Conservation (phyloP, 441 rosid species). For the Brassica balearica region DNA sequence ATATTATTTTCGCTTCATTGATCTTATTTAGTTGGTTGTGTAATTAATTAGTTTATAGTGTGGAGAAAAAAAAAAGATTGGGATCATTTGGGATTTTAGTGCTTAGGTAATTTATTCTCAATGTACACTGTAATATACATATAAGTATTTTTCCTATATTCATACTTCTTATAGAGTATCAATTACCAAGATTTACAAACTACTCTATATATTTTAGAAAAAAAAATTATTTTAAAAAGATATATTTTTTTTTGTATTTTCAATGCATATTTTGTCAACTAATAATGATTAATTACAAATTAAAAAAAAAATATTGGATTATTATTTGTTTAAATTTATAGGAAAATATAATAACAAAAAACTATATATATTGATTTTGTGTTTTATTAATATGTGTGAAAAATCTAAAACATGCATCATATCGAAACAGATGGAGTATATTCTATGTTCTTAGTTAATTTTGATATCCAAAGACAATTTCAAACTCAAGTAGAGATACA, state of each 20-base stretch:
- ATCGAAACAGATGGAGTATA: too few species aligned
- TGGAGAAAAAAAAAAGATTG: constrained; percentile 22
- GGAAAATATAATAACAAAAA: too few species aligned
- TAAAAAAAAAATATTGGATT: too few species aligned
- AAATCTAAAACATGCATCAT: too few species aligned
- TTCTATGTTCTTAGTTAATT: constrained; percentile 18
- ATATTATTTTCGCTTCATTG: constrained; percentile 29
- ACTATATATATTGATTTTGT: too few species aligned
- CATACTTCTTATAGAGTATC: constrained; percentile 19
- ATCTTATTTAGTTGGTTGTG: constrained; percentile 38
- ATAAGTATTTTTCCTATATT: constrained; percentile 21
- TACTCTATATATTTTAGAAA: background rate
- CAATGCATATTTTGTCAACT: too few species aligned
- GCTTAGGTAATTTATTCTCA: constrained; percentile 22
- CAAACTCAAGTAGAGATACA: background rate
- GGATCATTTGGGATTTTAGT: constrained; percentile 38
- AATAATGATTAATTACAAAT: too few species aligned
- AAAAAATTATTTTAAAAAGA: too few species aligned
- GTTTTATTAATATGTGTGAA: too few species aligned
- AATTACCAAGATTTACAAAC: background rate
- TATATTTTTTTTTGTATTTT: too few species aligned
- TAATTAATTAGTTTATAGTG: constrained; percentile 34
- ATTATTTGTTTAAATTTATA: too few species aligned
- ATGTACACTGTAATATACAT: constrained; percentile 32
- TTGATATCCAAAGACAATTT: background rate